Evolutionary conservation across 2,329 filamentous ascomycete species (phyloP), one percentile per base, ranked within the genome.

Genomic region (Parastagonospora nodorum): DNA sequence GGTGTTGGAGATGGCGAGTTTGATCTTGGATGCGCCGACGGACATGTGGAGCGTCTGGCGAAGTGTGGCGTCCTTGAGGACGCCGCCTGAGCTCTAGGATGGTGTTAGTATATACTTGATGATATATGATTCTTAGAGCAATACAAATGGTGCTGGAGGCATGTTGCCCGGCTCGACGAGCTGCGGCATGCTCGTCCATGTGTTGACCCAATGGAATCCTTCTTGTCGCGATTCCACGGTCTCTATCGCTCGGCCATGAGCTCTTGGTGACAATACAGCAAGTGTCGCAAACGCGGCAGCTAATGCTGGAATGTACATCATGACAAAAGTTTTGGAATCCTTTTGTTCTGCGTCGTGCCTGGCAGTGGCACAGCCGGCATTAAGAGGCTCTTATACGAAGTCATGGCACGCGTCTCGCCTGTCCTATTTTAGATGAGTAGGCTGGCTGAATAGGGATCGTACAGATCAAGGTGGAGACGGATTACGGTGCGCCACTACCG

Each of bases 11-110:
- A 89, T 77, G 39, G 83, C 82, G 31, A 89, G 71, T 8, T 86
- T 83, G 53, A 88, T 78, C 16, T 82, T 78, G 2, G 79, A 72
- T 2, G 82, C 80, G 1, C 77, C 79, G 4, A 86, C 77, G 7
- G 84, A 83, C 58, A 86, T 74, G 56, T 84, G 82, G 11, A 88
- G 67, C 0, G 86, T 88, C 68, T 89, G 86, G 2, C 86, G 84
- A 55, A 89, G 78, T 0, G 86, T 88, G 1, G 84, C 80, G 60
- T 88, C 82, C 39, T 75, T 72, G 64, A 88, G 87, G 5, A 84
- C 79, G n/a, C 75, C 67, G 9, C 75, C 74, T 51, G 75, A 73
- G 65, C 84, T 85, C 82, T 84, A 45, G 10, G 2, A 12, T 6
- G 5, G 30, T 43, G 19, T 52, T 15, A 48, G 42, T 48, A 24